These are phyloP conservation scores for Geosmithia flava DNA, from an alignment of 2,329 filamentous ascomycete species.

Conservation along the genomic window DNA sequence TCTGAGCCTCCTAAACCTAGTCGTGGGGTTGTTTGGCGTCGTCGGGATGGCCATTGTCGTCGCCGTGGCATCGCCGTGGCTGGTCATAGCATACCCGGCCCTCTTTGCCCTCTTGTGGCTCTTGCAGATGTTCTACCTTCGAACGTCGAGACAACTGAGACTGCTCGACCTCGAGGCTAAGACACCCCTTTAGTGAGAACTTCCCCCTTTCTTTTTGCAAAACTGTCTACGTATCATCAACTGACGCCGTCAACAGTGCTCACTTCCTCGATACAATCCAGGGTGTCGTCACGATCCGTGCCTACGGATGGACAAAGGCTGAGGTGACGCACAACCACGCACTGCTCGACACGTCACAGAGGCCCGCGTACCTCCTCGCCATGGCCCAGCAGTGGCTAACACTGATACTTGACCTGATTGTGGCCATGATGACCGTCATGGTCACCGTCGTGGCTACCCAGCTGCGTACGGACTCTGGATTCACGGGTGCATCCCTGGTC, in stretches of 20 bases:
- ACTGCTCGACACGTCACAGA: slow-evolving; percentile 39
- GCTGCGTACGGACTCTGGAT: slow-evolving; percentile 16
- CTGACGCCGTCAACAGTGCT: slow-evolving; percentile 2
- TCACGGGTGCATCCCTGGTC: slow-evolving; percentile 23
- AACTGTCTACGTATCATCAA: too few relatives aligned
- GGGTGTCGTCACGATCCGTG: slow-evolving; percentile 39
- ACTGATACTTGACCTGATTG: slow-evolving; percentile 34
- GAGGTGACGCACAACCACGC: slow-evolving; percentile 27
- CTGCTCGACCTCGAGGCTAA: slow-evolving; percentile 51
- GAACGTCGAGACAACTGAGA: slow-evolving; percentile 47
- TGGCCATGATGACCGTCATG: slow-evolving; percentile 30
- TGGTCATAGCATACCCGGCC: slow-evolving; percentile 36
- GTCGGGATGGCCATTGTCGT: slow-evolving; percentile 36
- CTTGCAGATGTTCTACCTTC: slow-evolving; percentile 45
- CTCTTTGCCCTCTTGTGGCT: slow-evolving; percentile 30
- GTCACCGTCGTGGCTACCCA: slow-evolving; percentile 32
- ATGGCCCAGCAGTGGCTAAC: slow-evolving; percentile 45
- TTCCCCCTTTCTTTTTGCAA: too few relatives aligned
- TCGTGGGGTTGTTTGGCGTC: slow-evolving; percentile 9
- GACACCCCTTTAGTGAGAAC: slow-evolving; percentile 35
- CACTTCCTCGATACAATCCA: slow-evolving; percentile 41
- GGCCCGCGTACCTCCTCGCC: slow-evolving; percentile 41
- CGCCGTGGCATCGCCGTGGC: slow-evolving; percentile 25
- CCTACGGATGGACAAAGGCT: slow-evolving; percentile 36
- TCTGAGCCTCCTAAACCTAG: slow-evolving; percentile 15